Evolutionary conservation across 768 basidiomycete genomes (phyloP).

Genomic region (Naematelia aurantialba): DNA sequence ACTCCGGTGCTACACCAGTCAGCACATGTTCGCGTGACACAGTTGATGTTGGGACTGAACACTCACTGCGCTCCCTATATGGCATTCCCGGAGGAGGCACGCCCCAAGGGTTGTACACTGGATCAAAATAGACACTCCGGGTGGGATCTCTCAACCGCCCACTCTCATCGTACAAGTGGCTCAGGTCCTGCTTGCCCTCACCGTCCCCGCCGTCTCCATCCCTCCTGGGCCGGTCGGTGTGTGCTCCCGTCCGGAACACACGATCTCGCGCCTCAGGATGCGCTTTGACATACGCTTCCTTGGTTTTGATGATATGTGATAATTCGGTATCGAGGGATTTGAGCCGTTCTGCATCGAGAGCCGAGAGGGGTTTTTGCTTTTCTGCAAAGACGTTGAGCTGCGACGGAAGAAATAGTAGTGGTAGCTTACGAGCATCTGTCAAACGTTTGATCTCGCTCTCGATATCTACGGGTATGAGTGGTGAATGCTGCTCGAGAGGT

Average conservation of each 20-base stretch:
- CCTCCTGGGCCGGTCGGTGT: constrained; percentile 51
- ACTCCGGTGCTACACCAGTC: not conserved
- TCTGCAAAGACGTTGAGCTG: constrained; percentile 7
- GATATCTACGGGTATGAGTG: constrained; percentile 57
- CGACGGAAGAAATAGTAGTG: not conserved
- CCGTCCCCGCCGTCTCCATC: constrained; percentile 57
- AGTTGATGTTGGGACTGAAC: not conserved
- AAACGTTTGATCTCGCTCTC: constrained; percentile 65
- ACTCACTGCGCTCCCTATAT: constrained; percentile 79
- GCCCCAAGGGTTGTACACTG: constrained; percentile 87
- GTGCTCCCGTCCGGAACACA: constrained; percentile 58
- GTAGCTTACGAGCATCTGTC: constrained; percentile 31
- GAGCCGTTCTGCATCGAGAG: constrained; percentile 64
- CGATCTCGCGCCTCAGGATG: constrained; percentile 88
- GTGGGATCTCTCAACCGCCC: constrained; percentile 88
- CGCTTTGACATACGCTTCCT: constrained; percentile 84
- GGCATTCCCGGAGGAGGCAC: constrained; percentile 95
- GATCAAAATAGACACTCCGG: constrained; percentile 85
- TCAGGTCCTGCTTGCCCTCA: constrained; percentile 47
- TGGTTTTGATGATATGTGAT: constrained; percentile 74
- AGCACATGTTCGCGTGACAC: constrained; percentile 6
- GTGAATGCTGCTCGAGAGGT: not conserved
- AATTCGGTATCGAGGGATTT: constrained; percentile 71
- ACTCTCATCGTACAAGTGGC: constrained; percentile 64
- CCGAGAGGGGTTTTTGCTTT: constrained; percentile 1